Evolutionary conservation across 441 rosid species (phyloP), one percentile per base, ranked within the genome.

Genomic region (Pelargonium citronellum): DNA sequence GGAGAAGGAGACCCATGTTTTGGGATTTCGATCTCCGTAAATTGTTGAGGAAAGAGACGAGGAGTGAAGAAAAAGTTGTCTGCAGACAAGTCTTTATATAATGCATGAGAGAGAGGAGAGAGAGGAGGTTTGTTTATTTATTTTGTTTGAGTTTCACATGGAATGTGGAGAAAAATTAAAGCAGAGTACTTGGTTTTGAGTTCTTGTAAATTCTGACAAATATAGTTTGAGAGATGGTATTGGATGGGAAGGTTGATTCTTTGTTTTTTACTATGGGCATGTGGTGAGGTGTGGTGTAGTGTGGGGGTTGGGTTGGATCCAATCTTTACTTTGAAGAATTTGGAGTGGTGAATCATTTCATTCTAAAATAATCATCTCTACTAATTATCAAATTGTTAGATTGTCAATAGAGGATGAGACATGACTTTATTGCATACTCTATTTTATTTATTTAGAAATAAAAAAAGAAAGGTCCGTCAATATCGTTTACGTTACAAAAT

Each of bases 1-100:
- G 72, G 73, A 78, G 77, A 63, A 66, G 68, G 75, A 79, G 81
- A 80, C 82, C 82, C 86, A 81, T 81, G 68, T 80, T 66, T 12
- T 49, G 16, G 76, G 78, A 64, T 77, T 78, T 79, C 62, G 69
- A 67, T 69, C 64, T 49, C 57, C 64, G 30, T 49, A 17, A 62
- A 2, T 61, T 71, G 67, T 22, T 66, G 66, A 73, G 69, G 72
- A 46, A 74, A 77, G 73, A 72, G 74, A 58, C 67, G 70, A 71
- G 63, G 16, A 46, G 66, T 61, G 76, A 51, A 62, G 75, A 27
- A 67, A 78, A 79, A 64, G 81, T 34, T 79, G 81, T 46, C 72
- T 47, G 20, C n/a, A 9, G 66, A 67, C 44, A 4, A 51, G 47
- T 66, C 58, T 30, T 73, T 81, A 79, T 81, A 75, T 79, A 74